These are phyloP conservation scores for Dictyostelium citrinum DNA, from an alignment of 78 protist species.

Conservation along the genomic window DNA sequence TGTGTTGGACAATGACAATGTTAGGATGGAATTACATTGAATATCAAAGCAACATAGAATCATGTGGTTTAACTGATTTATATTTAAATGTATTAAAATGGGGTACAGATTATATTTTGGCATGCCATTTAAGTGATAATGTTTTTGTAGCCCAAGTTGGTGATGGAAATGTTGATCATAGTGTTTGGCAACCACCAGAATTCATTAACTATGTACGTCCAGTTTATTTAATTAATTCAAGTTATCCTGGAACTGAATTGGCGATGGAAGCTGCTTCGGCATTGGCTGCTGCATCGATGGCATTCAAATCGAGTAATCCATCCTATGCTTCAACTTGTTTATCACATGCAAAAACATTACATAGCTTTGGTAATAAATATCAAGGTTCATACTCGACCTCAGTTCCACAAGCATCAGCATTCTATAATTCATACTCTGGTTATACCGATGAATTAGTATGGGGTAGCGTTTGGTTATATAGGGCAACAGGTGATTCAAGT, in stretches of 20 bases:
- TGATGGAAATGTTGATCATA: conserved; percentile 56
- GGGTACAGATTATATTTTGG: conserved; percentile 60
- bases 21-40: conserved; percentile 56
- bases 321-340: conserved; percentile 21
- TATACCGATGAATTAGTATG: conserved; percentile 72
- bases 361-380: conserved; percentile 19
- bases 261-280: conserved; percentile 68
- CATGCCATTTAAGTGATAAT: conserved; percentile 27
- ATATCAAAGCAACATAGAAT: neutral
- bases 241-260: conserved; percentile 55
- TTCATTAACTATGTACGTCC: conserved; percentile 3
- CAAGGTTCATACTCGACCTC: conserved; percentile 22
- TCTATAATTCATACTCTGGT: conserved; percentile 65
- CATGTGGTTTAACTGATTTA: neutral
- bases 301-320: conserved; percentile 15
- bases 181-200: conserved; percentile 73
- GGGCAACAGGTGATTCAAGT: conserved; percentile 37
- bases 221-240: neutral
- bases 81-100: conserved; percentile 34
- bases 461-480: conserved; percentile 61
- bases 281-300: conserved; percentile 5
- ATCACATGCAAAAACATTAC: conserved; percentile 11
- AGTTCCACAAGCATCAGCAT: conserved; percentile 9
- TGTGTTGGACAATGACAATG: conserved; percentile 33
- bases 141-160: conserved; percentile 63